These are phyloP conservation scores for Ophiostoma sp. DNA, from an alignment of 2,329 filamentous ascomycete species.

Conservation along the genomic window DNA sequence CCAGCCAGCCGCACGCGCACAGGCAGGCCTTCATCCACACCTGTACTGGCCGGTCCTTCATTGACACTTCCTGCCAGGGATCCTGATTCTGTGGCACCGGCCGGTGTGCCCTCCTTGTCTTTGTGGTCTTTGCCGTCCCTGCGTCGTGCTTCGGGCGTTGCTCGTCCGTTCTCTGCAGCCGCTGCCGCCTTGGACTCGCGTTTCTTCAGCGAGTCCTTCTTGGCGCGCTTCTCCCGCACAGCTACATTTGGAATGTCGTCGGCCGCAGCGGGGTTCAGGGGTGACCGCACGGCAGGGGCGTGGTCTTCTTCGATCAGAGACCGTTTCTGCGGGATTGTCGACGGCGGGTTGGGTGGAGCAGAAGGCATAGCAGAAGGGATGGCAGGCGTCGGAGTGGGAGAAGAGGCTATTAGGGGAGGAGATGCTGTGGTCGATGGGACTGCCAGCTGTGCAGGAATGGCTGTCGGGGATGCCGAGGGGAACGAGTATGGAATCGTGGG, in stretches of 20 bases:
- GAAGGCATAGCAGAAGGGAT: background rate
- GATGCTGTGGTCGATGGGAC: constrained; percentile 23
- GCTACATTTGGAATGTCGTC: constrained; percentile 33
- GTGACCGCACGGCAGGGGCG: constrained; percentile 65
- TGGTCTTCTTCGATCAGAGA: constrained; percentile 61
- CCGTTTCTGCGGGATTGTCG: constrained; percentile 57
- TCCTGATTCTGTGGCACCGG: background rate
- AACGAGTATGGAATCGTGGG: constrained; percentile 24
- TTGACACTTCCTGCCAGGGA: constrained; percentile 6
- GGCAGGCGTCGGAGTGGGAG: constrained; percentile 28
- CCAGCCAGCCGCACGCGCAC: constrained; percentile 56
- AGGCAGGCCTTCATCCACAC: constrained; percentile 45
- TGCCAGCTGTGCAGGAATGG: constrained; percentile 21
- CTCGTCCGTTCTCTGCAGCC: constrained; percentile 35
- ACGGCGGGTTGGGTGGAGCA: constrained; percentile 20
- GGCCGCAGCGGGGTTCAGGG: constrained; percentile 60
- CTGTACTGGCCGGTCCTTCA: background rate
- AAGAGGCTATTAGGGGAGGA: constrained; percentile 24
- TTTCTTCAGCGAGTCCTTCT: constrained; percentile 65
- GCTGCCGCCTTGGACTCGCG: constrained; percentile 54
- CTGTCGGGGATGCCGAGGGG: background rate
- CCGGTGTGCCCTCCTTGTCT: constrained; percentile 11
- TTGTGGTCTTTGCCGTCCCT: constrained; percentile 2
- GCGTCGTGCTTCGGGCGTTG: constrained; percentile 53
- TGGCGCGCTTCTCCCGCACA: constrained; percentile 49